Conservation (phyloP, 352 stramenopile genomes). For the Pythium biforme region DNA sequence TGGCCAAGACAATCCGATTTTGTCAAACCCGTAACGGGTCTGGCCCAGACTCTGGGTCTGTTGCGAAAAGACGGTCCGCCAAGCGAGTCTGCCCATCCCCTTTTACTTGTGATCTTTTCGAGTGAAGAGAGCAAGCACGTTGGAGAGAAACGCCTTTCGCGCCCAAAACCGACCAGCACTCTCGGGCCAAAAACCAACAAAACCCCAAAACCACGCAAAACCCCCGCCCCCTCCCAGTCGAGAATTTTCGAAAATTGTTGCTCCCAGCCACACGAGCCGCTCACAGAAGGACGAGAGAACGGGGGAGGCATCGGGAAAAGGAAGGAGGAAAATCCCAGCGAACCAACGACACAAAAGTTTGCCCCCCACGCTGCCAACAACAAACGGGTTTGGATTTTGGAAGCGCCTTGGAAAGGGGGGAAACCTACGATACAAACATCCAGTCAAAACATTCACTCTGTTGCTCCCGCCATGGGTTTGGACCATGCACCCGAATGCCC, state of each 20-base stretch:
- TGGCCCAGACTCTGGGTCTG: too few relatives aligned
- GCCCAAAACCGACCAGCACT: constrained; percentile 19
- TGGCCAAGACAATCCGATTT: too few relatives aligned
- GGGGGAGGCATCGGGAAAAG: neutral
- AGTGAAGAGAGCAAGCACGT: neutral
- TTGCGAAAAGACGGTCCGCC: too few relatives aligned
- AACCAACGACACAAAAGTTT: constrained; percentile 33
- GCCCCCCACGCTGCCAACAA: constrained; percentile 19
- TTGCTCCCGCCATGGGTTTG: constrained; percentile 42
- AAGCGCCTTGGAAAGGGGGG: constrained; percentile 1
- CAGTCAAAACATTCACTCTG: constrained; percentile 55
- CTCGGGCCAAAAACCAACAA: constrained; percentile 13
- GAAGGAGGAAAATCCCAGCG: constrained; percentile 2
- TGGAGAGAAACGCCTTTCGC: constrained; percentile 13
- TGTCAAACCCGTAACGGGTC: too few relatives aligned
- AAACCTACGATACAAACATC: constrained; percentile 33
- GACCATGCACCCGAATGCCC: constrained; percentile 30
- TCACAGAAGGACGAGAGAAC: neutral
- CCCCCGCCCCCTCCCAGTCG: constrained; percentile 21
- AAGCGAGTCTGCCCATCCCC: neutral
- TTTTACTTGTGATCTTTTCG: constrained; percentile 8
- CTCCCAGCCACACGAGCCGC: constrained; percentile 17
- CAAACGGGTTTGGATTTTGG: neutral
- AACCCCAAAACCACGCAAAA: constrained; percentile 13
- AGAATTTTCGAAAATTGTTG: constrained; percentile 35